These are phyloP conservation scores for Hirsutella thompsonii DNA, from an alignment of 2,329 filamentous ascomycete species.

Conservation along the genomic window DNA sequence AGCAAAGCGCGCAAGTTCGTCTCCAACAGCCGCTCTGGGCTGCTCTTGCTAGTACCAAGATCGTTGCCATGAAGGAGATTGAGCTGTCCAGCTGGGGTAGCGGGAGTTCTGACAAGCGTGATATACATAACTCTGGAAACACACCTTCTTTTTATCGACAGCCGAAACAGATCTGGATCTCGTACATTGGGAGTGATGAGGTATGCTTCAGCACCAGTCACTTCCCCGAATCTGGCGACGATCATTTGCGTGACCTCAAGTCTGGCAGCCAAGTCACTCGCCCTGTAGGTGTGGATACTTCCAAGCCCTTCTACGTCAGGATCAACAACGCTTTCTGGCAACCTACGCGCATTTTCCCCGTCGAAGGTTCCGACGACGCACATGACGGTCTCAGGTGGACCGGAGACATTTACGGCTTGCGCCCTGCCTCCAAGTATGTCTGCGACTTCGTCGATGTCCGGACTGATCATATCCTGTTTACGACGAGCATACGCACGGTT, in stretches of 20 bases:
- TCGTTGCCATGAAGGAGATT: slow-evolving; percentile 87
- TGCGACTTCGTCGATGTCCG: slow-evolving; percentile 63
- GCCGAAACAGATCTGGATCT: slow-evolving; percentile 67
- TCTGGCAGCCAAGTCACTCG: slow-evolving; percentile 18
- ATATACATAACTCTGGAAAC: slow-evolving; percentile 65
- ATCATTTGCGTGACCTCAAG: slow-evolving; percentile 10
- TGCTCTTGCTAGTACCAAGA: slow-evolving; percentile 88
- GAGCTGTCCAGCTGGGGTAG: slow-evolving; percentile 68
- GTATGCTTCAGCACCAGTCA: slow-evolving; percentile 63
- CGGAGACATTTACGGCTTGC: slow-evolving; percentile 56
- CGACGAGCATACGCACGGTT: slow-evolving; percentile 56
- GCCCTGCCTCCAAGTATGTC: slow-evolving; percentile 63
- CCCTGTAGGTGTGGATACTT: slow-evolving; percentile 45
- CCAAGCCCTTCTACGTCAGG: slow-evolving; percentile 66
- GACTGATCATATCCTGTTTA: slow-evolving; percentile 54
- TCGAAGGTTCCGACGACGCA: slow-evolving; percentile 18
- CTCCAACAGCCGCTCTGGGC: slow-evolving; percentile 90
- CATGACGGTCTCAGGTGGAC: slow-evolving; percentile 46
- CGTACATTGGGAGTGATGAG: slow-evolving; percentile 65
- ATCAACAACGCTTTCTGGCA: slow-evolving; percentile 74
- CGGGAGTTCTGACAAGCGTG: slow-evolving; percentile 63
- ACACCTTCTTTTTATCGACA: slow-evolving; percentile 54
- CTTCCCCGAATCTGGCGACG: slow-evolving; percentile 36
- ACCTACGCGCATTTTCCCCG: slow-evolving; percentile 55
- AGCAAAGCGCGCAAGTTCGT: slow-evolving; percentile 82